Evolutionary conservation across 768 basidiomycete genomes (phyloP).

Genomic region (Lactarius sp.): DNA sequence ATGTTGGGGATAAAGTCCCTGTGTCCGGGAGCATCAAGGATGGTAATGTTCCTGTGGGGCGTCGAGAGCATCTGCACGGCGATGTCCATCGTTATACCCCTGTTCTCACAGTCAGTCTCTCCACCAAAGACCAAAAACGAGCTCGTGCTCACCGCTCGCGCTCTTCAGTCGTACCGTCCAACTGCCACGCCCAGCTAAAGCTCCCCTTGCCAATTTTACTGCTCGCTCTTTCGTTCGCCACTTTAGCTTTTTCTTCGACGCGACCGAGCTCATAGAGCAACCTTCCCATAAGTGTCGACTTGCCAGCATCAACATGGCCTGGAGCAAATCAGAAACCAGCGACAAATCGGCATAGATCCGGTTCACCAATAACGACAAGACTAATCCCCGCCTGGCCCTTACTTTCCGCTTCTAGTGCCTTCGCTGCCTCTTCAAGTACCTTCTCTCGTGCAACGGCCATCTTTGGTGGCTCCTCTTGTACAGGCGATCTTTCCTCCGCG

Average conservation of each 20-base stretch:
- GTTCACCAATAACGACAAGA: slow-evolving; percentile 87
- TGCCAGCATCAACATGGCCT: slow-evolving; percentile 99
- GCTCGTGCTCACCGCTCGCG: slow-evolving; percentile 65
- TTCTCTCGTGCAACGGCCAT: slow-evolving; percentile 71
- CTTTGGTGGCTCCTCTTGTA: slow-evolving; percentile 53
- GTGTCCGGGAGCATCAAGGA: slow-evolving; percentile 98
- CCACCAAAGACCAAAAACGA: not conserved
- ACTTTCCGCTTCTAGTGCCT: slow-evolving; percentile 43
- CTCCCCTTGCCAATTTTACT: slow-evolving; percentile 88
- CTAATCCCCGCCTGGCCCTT: slow-evolving; percentile 67
- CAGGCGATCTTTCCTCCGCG: slow-evolving; percentile 39
- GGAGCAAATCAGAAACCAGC: slow-evolving; percentile 9
- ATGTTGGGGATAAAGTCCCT: slow-evolving; percentile 98
- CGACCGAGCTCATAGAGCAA: slow-evolving; percentile 88
- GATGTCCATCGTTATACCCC: slow-evolving; percentile 98
- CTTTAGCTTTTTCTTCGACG: slow-evolving; percentile 77
- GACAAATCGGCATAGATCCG: not conserved
- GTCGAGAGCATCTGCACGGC: slow-evolving; percentile 78
- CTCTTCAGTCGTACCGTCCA: slow-evolving; percentile 92
- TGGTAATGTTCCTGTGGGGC: slow-evolving; percentile 70
- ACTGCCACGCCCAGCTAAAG: slow-evolving; percentile 97
- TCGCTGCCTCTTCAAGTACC: slow-evolving; percentile 73
- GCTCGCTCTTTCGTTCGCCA: slow-evolving; percentile 85
- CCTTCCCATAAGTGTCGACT: slow-evolving; percentile 96
- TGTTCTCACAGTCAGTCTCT: slow-evolving; percentile 33